phyloP scores from a whole-genome alignment of 106 monocot genomes.

The Phalaenopsis equestris region DNA sequence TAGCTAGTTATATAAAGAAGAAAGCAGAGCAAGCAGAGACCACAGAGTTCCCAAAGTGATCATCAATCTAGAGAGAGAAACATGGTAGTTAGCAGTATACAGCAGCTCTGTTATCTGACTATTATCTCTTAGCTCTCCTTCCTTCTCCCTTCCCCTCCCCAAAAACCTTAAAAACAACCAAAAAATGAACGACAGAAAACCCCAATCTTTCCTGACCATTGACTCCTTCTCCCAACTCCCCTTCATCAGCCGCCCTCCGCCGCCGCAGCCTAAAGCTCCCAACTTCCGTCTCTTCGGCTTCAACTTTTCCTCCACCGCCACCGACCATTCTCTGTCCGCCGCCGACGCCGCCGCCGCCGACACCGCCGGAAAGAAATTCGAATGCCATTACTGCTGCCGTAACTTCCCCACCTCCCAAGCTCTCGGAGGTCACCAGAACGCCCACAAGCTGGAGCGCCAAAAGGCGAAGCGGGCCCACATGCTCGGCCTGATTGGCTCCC shows the following conservation, averaged over 20 bases:
- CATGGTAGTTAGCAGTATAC: too few species aligned
- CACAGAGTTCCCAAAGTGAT: too few species aligned
- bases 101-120: too few species aligned
- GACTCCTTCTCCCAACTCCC: conserved; percentile 84
- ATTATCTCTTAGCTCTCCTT: too few species aligned
- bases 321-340: too few species aligned
- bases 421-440: conserved; percentile 84
- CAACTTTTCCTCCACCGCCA: conserved; percentile 23
- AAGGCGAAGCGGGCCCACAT: conserved; percentile 71
- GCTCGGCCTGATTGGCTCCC: conserved; percentile 17
- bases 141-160: too few species aligned
- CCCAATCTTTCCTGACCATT: conserved; percentile 59
- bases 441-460: conserved; percentile 81
- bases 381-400: conserved; percentile 95
- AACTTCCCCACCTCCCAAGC: conserved; percentile 96
- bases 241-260: conserved; percentile 42
- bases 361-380: conserved; percentile 43
- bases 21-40: too few species aligned
- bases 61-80: too few species aligned
- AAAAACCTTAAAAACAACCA: background rate
- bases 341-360: background rate
- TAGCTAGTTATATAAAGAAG: too few species aligned
- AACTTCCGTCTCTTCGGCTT: conserved; percentile 67
- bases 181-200: conserved; percentile 13
- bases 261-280: conserved; percentile 12